Evolutionary conservation across 768 basidiomycete genomes (phyloP).

Genomic region (Boletus coccyginus): DNA sequence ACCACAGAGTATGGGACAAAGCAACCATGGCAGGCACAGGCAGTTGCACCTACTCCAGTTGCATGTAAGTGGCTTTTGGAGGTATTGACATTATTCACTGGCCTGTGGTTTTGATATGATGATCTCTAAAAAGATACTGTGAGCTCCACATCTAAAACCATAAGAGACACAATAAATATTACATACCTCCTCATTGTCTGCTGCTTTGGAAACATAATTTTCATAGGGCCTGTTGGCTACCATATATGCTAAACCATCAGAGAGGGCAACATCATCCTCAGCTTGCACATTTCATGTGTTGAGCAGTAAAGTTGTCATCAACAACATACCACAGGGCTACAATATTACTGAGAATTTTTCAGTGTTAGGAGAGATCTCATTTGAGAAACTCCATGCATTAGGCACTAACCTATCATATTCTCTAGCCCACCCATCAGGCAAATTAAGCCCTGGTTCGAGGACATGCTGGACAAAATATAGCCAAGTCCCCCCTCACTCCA

Average conservation of each 20-base stretch:
- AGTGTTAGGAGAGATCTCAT: too few species aligned
- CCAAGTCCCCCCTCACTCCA: neutral
- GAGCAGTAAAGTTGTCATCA: too few species aligned
- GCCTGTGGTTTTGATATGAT: neutral
- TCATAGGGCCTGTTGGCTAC: neutral
- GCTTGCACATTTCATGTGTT: too few species aligned
- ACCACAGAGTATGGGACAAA: conserved; percentile 30
- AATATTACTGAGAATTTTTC: neutral
- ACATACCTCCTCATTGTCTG: neutral
- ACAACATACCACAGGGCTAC: too few species aligned
- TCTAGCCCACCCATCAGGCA: neutral
- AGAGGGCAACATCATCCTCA: neutral
- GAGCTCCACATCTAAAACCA: too few species aligned
- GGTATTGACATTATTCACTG: neutral
- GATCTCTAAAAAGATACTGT: neutral
- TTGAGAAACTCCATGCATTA: too few species aligned
- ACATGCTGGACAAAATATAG: neutral
- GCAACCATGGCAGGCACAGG: neutral
- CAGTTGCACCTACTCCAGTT: neutral
- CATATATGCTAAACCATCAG: neutral
- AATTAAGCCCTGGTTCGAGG: neutral
- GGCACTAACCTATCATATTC: neutral
- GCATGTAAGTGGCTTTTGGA: neutral
- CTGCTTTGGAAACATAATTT: neutral
- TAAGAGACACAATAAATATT: too few species aligned